phyloP scores from a whole-genome alignment of 192 early-diverging fungal genomes.

The Piromyces finnis region DNA sequence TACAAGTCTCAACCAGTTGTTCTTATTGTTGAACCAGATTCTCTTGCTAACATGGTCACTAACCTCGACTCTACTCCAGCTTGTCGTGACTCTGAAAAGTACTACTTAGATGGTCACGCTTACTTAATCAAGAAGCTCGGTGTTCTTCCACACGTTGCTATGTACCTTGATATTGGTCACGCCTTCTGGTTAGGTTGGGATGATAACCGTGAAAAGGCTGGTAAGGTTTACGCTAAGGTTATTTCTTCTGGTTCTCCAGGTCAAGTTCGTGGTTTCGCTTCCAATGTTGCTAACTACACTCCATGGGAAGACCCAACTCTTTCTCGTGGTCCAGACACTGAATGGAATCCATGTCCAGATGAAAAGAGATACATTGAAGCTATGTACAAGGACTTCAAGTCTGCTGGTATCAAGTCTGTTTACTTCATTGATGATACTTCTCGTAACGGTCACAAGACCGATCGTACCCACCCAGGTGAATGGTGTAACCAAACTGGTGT shows the following conservation, averaged over 20 bases:
- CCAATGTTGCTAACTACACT: slow-evolving; percentile 23
- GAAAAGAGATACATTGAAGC: slow-evolving; percentile 6
- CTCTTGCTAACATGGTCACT: slow-evolving; percentile 20
- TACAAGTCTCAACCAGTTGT: slow-evolving; percentile 13
- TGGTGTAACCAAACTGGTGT: slow-evolving; percentile 17
- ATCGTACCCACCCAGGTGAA: slow-evolving; percentile 9
- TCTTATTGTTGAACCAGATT: slow-evolving; percentile 20
- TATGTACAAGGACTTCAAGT: not conserved
- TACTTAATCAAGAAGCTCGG: slow-evolving; percentile 15
- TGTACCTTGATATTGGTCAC: slow-evolving; percentile 18
- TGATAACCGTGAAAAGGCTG: slow-evolving; percentile 8
- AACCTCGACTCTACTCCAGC: slow-evolving; percentile 4
- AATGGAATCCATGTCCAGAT: slow-evolving; percentile 15
- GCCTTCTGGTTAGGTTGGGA: slow-evolving; percentile 24
- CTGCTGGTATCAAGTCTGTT: slow-evolving; percentile 5
- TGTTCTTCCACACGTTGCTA: slow-evolving; percentile 6
- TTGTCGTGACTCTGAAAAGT: slow-evolving; percentile 7
- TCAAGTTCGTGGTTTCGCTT: slow-evolving; percentile 12
- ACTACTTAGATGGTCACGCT: slow-evolving; percentile 17
- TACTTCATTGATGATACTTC: slow-evolving; percentile 11
- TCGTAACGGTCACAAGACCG: slow-evolving; percentile 7
- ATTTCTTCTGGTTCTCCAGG: slow-evolving; percentile 1
- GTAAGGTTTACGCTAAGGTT: slow-evolving; percentile 8
- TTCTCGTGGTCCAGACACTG: not conserved
- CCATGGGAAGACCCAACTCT: slow-evolving; percentile 12